A percentile compares a stretch with the other conserved stretches of the same genome.
Conservation (phyloP, 108 stramenopile species). For the Cyclotella sp. region DNA sequence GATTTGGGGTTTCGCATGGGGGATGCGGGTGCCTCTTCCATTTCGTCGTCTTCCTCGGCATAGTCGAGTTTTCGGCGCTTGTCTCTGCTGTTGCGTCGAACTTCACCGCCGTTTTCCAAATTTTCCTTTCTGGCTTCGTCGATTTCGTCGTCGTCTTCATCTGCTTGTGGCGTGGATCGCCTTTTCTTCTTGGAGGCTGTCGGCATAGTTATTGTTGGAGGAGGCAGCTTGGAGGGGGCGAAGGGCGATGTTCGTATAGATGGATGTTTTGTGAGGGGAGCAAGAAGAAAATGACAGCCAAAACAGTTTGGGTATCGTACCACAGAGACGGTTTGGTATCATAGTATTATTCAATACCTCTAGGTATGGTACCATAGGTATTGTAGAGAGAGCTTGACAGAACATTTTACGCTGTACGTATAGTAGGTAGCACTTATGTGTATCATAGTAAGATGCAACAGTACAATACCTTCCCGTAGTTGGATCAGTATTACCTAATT, state of each 20-base stretch:
- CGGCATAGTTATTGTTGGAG: background rate
- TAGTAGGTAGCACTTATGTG: too few species aligned
- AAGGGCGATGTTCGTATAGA: background rate
- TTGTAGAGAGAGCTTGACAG: too few species aligned
- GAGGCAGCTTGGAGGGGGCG: background rate
- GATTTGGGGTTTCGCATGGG: background rate
- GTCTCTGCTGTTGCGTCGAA: background rate
- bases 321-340: too few species aligned
- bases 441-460: too few species aligned
- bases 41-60: background rate
- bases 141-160: background rate
- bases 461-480: too few species aligned
- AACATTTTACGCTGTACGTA: too few species aligned
- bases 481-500: too few species aligned
- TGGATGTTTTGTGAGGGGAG: background rate
- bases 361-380: too few species aligned
- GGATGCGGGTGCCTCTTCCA: slow-evolving; percentile 1
- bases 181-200: background rate
- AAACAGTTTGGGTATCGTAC: too few species aligned
- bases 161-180: background rate
- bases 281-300: background rate
- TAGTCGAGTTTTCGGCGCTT: background rate
- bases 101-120: slow-evolving; percentile 17
- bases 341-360: too few species aligned
- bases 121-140: slow-evolving; percentile 15